A percentile compares a stretch with the other conserved stretches of the same genome.
Evolutionary conservation across 1,284 basidiomycete species (phyloP).

Genomic region (Sporisorium iseilematis-ciliati): DNA sequence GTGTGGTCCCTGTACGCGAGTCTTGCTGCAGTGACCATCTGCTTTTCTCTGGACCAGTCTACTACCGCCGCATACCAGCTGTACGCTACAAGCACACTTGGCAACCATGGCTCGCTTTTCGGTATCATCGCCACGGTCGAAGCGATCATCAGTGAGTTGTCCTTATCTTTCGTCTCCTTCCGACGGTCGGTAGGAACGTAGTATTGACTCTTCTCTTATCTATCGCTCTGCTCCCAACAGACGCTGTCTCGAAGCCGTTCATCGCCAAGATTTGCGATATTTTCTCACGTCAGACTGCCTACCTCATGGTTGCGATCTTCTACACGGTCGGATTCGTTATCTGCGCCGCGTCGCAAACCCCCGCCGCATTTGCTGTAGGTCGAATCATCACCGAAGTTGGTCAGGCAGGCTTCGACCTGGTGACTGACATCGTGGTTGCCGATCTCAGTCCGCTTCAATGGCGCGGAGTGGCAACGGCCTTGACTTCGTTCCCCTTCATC

Average conservation of each 20-base stretch:
- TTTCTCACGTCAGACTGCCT: constrained; percentile 58
- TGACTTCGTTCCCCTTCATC: constrained; percentile 34
- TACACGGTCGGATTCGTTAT: constrained; percentile 60
- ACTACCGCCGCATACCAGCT: constrained; percentile 38
- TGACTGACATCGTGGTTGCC: constrained; percentile 62
- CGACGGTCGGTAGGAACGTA: no score
- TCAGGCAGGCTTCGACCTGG: constrained; percentile 42
- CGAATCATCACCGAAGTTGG: constrained; percentile 41
- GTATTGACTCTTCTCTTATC: no score
- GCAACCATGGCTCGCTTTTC: constrained; percentile 42
- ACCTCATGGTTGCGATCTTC: constrained; percentile 45
- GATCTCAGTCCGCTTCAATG: constrained; percentile 49
- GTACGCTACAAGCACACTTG: constrained; percentile 38
- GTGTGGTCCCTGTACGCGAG: constrained; percentile 25
- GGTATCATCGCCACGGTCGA: constrained; percentile 28
- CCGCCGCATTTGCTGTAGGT: constrained; percentile 28
- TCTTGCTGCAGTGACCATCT: constrained; percentile 25
- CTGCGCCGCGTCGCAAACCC: constrained; percentile 38
- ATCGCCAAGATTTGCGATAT: constrained; percentile 61
- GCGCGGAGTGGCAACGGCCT: constrained; percentile 37
- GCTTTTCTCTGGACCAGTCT: constrained; percentile 23
- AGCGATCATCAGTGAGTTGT: constrained; percentile 28
- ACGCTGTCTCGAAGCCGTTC: constrained; percentile 59
- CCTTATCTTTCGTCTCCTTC: constrained; percentile 6
- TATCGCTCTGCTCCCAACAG: constrained; percentile 6